A percentile compares a stretch with the other conserved stretches of the same genome.
Evolutionary conservation across 805 yeast species (phyloP).

Genomic region (Cyberlindnera maritima): DNA sequence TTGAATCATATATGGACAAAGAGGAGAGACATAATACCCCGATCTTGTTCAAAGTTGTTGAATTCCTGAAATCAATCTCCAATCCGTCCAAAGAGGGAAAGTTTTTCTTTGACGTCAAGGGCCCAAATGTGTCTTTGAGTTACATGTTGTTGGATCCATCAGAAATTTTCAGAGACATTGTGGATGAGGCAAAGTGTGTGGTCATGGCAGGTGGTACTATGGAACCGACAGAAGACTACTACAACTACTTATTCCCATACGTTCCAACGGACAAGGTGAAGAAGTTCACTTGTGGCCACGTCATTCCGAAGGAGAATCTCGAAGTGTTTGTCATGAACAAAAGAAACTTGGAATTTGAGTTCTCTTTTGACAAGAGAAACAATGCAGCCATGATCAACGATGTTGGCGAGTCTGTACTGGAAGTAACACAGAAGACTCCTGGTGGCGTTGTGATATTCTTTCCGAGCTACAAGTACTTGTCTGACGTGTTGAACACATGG

Average conservation of each 20-base stretch:
- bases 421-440: slow-evolving; percentile 49
- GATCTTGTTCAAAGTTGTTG: slow-evolving; percentile 57
- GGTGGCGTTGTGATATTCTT: slow-evolving; percentile 78
- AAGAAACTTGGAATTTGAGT: slow-evolving; percentile 42
- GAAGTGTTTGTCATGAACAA: slow-evolving; percentile 51
- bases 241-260: slow-evolving; percentile 63
- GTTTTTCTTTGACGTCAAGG: slow-evolving; percentile 57
- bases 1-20: slow-evolving; percentile 63
- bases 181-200: slow-evolving; percentile 64
- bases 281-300: slow-evolving; percentile 75
- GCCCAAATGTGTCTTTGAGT: slow-evolving; percentile 38
- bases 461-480: slow-evolving; percentile 78
- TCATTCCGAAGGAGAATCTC: slow-evolving; percentile 70
- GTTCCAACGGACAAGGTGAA: slow-evolving; percentile 40
- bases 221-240: slow-evolving; percentile 82
- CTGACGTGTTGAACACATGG: slow-evolving; percentile 54
- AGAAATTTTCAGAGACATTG: slow-evolving; percentile 60
- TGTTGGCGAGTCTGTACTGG: slow-evolving; percentile 48
- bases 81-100: slow-evolving; percentile 82
- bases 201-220: slow-evolving; percentile 92
- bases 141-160: slow-evolving; percentile 83
- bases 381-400: slow-evolving; percentile 41
- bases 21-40: slow-evolving; percentile 16
- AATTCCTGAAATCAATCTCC: slow-evolving; percentile 60
- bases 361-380: slow-evolving; percentile 66